A percentile compares a stretch with the other conserved stretches of the same genome.
Conservation (phyloP, 2,329 filamentous ascomycete species). For the Apiospora marii region DNA sequence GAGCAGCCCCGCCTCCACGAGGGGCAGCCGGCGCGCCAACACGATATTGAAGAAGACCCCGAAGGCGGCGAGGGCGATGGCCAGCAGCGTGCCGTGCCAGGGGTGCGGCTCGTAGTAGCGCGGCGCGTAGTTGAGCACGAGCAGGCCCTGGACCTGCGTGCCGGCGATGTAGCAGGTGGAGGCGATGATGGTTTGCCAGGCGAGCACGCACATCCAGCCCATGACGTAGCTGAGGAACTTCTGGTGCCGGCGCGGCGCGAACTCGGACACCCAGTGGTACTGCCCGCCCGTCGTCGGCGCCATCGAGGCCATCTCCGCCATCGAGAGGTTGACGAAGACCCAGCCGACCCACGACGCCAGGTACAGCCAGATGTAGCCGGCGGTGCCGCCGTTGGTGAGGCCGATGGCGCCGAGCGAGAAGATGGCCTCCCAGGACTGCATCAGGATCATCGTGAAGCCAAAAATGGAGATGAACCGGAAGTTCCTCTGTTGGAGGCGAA, state of each 20-base stretch:
- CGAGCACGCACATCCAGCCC: slow-evolving; percentile 29
- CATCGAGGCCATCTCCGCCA: slow-evolving; percentile 31
- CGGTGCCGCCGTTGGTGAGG: slow-evolving; percentile 33
- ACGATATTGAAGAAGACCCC: slow-evolving; percentile 52
- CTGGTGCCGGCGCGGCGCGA: slow-evolving; percentile 24
- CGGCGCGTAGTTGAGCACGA: slow-evolving; percentile 29
- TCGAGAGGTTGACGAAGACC: slow-evolving; percentile 29
- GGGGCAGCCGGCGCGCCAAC: slow-evolving; percentile 46
- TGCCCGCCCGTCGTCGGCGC: slow-evolving; percentile 27
- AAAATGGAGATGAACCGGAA: slow-evolving; percentile 38
- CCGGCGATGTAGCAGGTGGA: slow-evolving; percentile 29
- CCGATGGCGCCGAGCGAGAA: slow-evolving; percentile 30
- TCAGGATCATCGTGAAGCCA: slow-evolving; percentile 31
- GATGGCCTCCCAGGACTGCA: slow-evolving; percentile 35
- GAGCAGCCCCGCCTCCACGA: slow-evolving; percentile 52
- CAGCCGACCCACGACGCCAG: slow-evolving; percentile 33
- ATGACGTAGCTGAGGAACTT: slow-evolving; percentile 27
- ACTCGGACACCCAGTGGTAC: slow-evolving; percentile 29
- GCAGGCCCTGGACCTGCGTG: slow-evolving; percentile 34
- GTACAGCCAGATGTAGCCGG: slow-evolving; percentile 36
- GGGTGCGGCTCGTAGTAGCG: slow-evolving; percentile 38
- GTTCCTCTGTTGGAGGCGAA: not conserved
- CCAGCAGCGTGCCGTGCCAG: slow-evolving; percentile 46
- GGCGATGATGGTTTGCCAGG: slow-evolving; percentile 28
- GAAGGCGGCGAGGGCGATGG: slow-evolving; percentile 49